These are phyloP conservation scores for Glutinoglossum americanum DNA, from an alignment of 495 filamentous ascomycete genomes.

Conservation along the genomic window DNA sequence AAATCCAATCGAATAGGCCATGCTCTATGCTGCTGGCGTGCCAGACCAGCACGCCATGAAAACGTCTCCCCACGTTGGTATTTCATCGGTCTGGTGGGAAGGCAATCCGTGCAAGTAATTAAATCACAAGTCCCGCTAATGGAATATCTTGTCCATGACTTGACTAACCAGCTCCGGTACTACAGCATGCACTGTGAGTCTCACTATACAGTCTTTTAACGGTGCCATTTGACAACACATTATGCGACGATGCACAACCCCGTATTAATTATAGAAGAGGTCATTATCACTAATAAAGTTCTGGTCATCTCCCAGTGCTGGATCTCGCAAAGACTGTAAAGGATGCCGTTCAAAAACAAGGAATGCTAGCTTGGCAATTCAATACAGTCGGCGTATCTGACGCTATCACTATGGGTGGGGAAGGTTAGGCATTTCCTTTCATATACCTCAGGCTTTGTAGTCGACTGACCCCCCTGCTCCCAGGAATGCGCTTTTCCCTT, in stretches of 20 bases:
- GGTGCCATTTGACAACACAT: conserved; percentile 8
- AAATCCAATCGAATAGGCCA: conserved; percentile 34
- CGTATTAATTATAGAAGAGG: background rate
- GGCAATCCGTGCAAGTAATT: conserved; percentile 60
- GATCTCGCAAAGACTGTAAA: conserved; percentile 85
- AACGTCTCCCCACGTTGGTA: conserved; percentile 72
- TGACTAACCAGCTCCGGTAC: background rate
- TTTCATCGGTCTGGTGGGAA: conserved; percentile 93
- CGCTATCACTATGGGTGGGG: conserved; percentile 89
- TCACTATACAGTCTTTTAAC: background rate
- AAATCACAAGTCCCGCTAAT: background rate
- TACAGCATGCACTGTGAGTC: conserved; percentile 24
- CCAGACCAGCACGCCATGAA: conserved; percentile 72
- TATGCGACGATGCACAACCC: background rate
- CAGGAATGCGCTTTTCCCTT: conserved; percentile 93
- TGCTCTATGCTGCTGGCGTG: conserved; percentile 88
- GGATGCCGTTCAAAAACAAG: conserved; percentile 53
- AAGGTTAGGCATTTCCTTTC: conserved; percentile 32
- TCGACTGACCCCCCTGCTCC: conserved; percentile 7
- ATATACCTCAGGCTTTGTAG: conserved; percentile 5
- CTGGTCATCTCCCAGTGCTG: conserved; percentile 31
- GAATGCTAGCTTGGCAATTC: conserved; percentile 83
- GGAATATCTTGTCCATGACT: background rate
- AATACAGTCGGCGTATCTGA: conserved; percentile 90
- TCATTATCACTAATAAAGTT: background rate